These are phyloP conservation scores for Nakaseomyces glabratus DNA, from an alignment of 1,139 yeast species.

Conservation along the genomic window DNA sequence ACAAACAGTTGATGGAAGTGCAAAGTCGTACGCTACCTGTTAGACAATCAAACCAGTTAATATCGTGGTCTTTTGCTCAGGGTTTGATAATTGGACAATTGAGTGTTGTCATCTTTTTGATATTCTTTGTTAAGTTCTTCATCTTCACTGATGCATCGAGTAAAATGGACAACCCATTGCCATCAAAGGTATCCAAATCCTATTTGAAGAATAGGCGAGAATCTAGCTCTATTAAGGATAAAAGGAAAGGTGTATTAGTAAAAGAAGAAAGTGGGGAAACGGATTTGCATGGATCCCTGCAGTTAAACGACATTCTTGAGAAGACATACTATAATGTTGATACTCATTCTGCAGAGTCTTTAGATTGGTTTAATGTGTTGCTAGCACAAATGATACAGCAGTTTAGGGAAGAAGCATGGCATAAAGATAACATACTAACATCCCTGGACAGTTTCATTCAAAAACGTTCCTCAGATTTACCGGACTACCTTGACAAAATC, in stretches of 20 bases:
- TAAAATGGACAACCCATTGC: conserved; percentile 18
- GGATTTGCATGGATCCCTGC: conserved; percentile 18
- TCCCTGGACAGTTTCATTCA: conserved; percentile 50
- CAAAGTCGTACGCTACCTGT: not conserved
- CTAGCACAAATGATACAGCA: conserved; percentile 87
- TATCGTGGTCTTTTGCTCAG: conserved; percentile 58
- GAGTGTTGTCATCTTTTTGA: conserved; percentile 67
- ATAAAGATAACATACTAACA: conserved; percentile 74
- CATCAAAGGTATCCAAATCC: conserved; percentile 13
- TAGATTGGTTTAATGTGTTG: conserved; percentile 94
- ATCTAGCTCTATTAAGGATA: conserved; percentile 10
- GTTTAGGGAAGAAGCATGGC: conserved; percentile 74
- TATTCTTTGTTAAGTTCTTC: conserved; percentile 74
- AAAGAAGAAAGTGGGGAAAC: conserved; percentile 27
- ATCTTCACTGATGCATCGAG: conserved; percentile 60
- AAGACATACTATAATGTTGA: conserved; percentile 89
- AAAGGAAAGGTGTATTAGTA: conserved; percentile 24
- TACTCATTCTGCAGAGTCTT: conserved; percentile 77
- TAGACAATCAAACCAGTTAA: conserved; percentile 1
- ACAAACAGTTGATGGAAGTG: conserved; percentile 2
- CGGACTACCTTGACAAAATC: conserved; percentile 73
- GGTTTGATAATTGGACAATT: conserved; percentile 78
- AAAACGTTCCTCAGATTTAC: conserved; percentile 38
- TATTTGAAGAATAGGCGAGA: conserved; percentile 27
- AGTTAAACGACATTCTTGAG: conserved; percentile 53